Evolutionary conservation across 2,329 filamentous ascomycete species (phyloP).

Genomic region (Chlorencoelia australis): DNA sequence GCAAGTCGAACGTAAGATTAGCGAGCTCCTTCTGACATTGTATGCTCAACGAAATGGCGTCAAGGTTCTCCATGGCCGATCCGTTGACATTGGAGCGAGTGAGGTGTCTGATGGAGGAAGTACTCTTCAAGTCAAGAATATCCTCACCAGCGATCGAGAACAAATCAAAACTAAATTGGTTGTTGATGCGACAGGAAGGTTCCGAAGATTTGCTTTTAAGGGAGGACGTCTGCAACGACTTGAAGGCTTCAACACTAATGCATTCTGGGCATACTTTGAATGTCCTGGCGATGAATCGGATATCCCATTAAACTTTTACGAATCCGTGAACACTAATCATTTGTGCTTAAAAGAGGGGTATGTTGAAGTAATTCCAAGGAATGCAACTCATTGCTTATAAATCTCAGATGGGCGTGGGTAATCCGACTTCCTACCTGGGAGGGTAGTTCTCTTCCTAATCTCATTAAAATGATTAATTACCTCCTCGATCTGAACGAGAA

Average conservation of each 20-base stretch:
- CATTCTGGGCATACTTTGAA: conserved; percentile 18
- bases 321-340: conserved; percentile 23
- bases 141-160: conserved; percentile 2
- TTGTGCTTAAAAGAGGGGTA: conserved; percentile 23
- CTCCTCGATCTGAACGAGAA: conserved; percentile 17
- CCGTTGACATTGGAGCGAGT: conserved; percentile 4
- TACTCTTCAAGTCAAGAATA: conserved; percentile 3
- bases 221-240: conserved; percentile 12
- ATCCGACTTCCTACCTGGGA: conserved; percentile 23
- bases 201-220: conserved; percentile 18
- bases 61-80: conserved; percentile 19
- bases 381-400: background rate
- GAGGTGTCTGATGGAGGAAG: background rate
- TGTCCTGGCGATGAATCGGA: conserved; percentile 14
- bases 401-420: conserved; percentile 20
- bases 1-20: conserved; percentile 22
- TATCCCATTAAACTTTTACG: conserved; percentile 18
- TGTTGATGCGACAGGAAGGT: conserved; percentile 20
- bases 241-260: conserved; percentile 18
- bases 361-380: background rate
- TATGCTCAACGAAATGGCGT: conserved; percentile 20
- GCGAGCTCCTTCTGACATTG: conserved; percentile 22
- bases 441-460: conserved; percentile 17
- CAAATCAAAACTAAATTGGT: conserved; percentile 12
- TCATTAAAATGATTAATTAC: conserved; percentile 22